Evolutionary conservation across 192 early-diverging fungal genomes (phyloP).

Genomic region (Linnemannia elongata): DNA sequence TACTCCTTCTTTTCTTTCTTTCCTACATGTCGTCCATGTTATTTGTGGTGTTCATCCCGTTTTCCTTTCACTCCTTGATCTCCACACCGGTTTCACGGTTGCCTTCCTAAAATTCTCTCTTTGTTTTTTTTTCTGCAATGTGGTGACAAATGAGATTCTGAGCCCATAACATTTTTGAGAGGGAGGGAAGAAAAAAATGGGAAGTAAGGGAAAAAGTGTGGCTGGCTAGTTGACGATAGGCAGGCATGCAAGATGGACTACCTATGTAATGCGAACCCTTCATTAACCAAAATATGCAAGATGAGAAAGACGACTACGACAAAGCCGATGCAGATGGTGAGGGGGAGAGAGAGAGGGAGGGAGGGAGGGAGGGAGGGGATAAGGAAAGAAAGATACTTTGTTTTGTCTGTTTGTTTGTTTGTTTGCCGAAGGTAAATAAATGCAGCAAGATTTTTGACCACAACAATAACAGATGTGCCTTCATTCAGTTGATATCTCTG

Average conservation of each 20-base stretch:
- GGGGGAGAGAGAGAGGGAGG: background rate
- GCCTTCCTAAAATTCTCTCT: background rate
- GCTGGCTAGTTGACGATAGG: background rate
- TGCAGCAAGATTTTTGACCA: background rate
- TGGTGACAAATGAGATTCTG: slow-evolving; percentile 8
- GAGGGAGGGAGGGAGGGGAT: too few relatives aligned
- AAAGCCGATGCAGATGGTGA: slow-evolving; percentile 4
- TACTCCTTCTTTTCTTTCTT: background rate
- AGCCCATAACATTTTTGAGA: background rate
- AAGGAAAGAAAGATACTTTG: background rate
- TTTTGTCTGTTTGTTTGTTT: background rate
- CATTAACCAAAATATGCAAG: background rate
- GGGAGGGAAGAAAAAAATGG: background rate
- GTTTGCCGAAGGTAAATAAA: background rate
- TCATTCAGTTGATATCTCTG: background rate
- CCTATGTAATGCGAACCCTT: background rate
- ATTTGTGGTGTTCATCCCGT: background rate
- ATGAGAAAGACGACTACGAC: background rate
- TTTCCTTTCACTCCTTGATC: slow-evolving; percentile 2
- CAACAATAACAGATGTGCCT: background rate
- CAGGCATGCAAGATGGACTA: background rate
- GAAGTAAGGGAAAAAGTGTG: background rate
- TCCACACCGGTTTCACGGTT: slow-evolving; percentile 8
- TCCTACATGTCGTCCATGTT: background rate
- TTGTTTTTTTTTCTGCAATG: background rate